Evolutionary conservation across 225 moss, liverwort and hornwort species (phyloP).

Genomic region (Pleurozium schreberi): DNA sequence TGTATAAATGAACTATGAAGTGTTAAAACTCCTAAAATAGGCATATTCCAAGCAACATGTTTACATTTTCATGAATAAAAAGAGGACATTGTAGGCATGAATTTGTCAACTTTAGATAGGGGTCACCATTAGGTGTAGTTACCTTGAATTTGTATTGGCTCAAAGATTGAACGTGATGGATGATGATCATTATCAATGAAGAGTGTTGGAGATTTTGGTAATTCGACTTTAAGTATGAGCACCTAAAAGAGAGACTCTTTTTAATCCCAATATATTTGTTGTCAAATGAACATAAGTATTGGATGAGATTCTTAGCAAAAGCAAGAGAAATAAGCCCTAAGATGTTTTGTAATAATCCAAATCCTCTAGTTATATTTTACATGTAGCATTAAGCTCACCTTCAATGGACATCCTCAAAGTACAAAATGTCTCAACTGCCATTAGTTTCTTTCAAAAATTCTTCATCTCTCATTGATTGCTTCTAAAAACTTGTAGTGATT

Average conservation of each 20-base stretch:
- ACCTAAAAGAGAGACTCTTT: background rate
- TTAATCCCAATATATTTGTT: background rate
- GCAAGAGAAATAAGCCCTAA: rapidly evolving
- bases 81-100: too few species aligned
- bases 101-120: background rate
- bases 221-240: rapidly evolving
- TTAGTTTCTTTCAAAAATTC: background rate
- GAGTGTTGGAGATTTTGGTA: rapidly evolving
- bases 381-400: rapidly evolving
- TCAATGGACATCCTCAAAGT: background rate
- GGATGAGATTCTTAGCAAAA: background rate
- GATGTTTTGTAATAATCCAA: background rate
- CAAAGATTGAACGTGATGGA: too few species aligned
- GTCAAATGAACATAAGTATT: background rate
- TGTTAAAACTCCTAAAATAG: background rate
- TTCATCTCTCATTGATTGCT: too few species aligned
- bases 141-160: too few species aligned
- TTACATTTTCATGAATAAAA: background rate
- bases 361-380: background rate
- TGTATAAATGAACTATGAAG: background rate
- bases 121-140: too few species aligned
- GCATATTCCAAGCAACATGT: rapidly evolving
- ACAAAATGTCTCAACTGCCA: background rate
- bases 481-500: background rate
- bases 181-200: background rate